Base-by-base conservation (phyloP, 2,329 filamentous ascomycete genomes). In the Mycosphaerella sp. region DNA sequence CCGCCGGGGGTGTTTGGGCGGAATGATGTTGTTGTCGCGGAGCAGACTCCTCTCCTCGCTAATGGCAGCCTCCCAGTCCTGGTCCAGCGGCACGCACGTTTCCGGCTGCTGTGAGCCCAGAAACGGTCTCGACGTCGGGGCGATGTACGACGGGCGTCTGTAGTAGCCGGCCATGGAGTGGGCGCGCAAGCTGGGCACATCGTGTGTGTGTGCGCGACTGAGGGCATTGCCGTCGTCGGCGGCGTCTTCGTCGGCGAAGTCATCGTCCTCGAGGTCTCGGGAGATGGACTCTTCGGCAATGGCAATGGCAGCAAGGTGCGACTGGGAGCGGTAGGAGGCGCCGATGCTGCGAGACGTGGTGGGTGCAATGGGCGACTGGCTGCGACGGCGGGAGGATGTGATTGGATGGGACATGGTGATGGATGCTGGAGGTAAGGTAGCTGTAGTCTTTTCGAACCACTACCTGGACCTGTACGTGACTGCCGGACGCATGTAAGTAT, bases 61-160 rank as follows among this genome's bases (percentile, higher is more conserved):
- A 48, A 79, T 72, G 2, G 77, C 76, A 42, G 73, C 74, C 47
- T 80, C 75, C 26, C 76, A 73, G 59, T 84, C 81, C 59, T 74
- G 73, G 59, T 76, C 76, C 11, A 59, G 51, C 3, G 65, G 64
- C 26, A 64, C 53, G n/a, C 64, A 50, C 2, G 73, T 76, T 69
- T 67, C 73, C 58, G 70, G 73, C 31, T 83, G 61, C 51, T 67
- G 70, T 77, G 86, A 56, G 78, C 82, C 81, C 26, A 88, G 79
- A 55, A 95, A 77, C 3, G 86, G 84, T 51, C 89, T 78, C 1
- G 83, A 79, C 23, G 85, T 84, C 10, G 85, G 86, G 31, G 85
- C 84, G 42, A 93, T 84, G 66, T 85, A 86, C 61, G 83, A 87
- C 1, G 89, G 88, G 44, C 89, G 81, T 52, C 87, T 82, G 72